Evolutionary conservation across 805 yeast genomes (phyloP).

Genomic region (Wickerhamiella spandovensis): DNA sequence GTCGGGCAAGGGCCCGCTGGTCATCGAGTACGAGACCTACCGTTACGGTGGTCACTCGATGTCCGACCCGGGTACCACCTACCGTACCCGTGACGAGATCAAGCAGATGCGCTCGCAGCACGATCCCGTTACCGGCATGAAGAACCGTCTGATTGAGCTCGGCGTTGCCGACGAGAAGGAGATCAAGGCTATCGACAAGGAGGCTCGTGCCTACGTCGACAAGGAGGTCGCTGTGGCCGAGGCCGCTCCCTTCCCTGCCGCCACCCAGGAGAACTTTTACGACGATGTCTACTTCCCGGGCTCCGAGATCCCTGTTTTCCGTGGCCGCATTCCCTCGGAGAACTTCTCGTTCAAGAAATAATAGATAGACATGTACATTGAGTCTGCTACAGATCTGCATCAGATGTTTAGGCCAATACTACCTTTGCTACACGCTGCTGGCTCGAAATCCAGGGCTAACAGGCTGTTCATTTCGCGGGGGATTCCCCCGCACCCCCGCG

Average conservation of each 20-base stretch:
- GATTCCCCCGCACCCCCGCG: no score
- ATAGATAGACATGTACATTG: background rate
- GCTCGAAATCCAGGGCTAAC: no score
- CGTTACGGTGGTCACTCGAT: constrained; percentile 99
- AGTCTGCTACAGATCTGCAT: no score
- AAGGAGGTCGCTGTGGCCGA: constrained; percentile 91
- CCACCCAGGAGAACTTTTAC: constrained; percentile 84
- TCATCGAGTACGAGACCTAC: constrained; percentile 93
- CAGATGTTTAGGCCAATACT: no score
- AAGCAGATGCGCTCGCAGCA: constrained; percentile 98
- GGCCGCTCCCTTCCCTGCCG: constrained; percentile 88
- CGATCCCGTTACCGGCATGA: constrained; percentile 95
- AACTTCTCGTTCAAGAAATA: constrained; percentile 50
- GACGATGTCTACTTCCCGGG: constrained; percentile 96
- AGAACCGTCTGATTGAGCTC: constrained; percentile 69
- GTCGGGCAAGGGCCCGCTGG: constrained; percentile 90
- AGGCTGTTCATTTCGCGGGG: no score
- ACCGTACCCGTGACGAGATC: constrained; percentile 99
- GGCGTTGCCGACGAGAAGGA: constrained; percentile 88
- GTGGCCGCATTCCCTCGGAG: constrained; percentile 96
- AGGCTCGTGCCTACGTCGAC: constrained; percentile 89
- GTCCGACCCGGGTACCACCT: constrained; percentile 99
- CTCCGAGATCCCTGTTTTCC: constrained; percentile 76
- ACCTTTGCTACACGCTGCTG: no score
- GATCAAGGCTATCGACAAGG: constrained; percentile 87